Percentiles rank a stretch among this genome's conserved stretches.
Conservation (phyloP, 2,329 filamentous ascomycete species). For the Scedosporium aurantiacum region DNA sequence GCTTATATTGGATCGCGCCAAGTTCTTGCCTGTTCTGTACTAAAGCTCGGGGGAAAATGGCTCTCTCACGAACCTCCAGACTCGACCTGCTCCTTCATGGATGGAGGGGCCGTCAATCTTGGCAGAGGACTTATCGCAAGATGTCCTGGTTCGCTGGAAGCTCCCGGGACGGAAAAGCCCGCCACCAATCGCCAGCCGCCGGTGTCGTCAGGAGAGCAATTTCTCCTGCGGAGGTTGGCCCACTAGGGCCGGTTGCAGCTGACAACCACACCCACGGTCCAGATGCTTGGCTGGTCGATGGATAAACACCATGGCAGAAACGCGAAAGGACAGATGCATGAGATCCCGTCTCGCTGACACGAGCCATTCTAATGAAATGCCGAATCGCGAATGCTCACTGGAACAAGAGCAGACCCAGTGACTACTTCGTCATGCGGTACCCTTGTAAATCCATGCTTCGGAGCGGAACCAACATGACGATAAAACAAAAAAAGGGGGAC, state of each 20-base stretch:
- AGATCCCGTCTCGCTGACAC: slow-evolving; percentile 1
- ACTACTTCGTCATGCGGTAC: slow-evolving; percentile 32
- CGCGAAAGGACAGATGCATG: background rate
- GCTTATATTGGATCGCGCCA: background rate
- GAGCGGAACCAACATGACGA: background rate
- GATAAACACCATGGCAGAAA: background rate
- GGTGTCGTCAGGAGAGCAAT: background rate
- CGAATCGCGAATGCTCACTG: slow-evolving; percentile 22
- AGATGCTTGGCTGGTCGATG: background rate
- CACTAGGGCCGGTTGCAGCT: background rate
- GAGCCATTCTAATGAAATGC: background rate
- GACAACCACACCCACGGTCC: background rate
- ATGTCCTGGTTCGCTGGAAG: background rate
- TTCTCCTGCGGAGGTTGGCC: background rate
- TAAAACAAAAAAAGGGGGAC: slow-evolving; percentile 6
- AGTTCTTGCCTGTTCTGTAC: background rate
- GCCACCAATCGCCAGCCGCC: background rate
- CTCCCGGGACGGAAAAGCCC: background rate
- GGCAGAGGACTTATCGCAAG: background rate
- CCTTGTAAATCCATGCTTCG: background rate
- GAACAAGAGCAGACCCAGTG: slow-evolving; percentile 31
- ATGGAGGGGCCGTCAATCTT: background rate
- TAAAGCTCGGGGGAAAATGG: background rate
- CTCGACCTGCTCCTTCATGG: background rate
- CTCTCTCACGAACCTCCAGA: background rate